These are phyloP conservation scores for Septoria linicola DNA, from an alignment of 2,329 filamentous ascomycete species.

Conservation along the genomic window DNA sequence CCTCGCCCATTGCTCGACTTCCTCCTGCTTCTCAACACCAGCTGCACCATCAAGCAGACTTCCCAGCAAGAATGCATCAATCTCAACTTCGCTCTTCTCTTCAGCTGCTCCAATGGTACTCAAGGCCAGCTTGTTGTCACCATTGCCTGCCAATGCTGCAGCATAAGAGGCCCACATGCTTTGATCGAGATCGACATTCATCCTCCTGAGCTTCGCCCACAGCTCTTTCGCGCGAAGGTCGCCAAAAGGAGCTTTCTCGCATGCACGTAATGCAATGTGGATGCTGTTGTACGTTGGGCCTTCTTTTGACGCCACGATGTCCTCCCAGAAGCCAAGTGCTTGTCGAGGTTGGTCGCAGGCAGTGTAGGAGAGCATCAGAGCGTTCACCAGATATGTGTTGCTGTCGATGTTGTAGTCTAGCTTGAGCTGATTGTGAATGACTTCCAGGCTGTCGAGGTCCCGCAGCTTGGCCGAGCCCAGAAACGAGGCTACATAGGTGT, in stretches of 20 bases:
- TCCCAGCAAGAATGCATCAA: constrained; percentile 74
- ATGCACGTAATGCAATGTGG: constrained; percentile 75
- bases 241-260: constrained; percentile 59
- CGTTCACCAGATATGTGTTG: constrained; percentile 74
- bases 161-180: constrained; percentile 74
- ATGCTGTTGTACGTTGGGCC: constrained; percentile 82
- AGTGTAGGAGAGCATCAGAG: constrained; percentile 82
- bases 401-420: constrained; percentile 79
- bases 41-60: constrained; percentile 72
- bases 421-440: constrained; percentile 91
- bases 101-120: constrained; percentile 66
- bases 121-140: constrained; percentile 66
- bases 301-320: constrained; percentile 79
- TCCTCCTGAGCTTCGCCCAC: constrained; percentile 67
- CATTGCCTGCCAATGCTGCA: constrained; percentile 71
- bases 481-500: constrained; percentile 76
- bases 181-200: constrained; percentile 76
- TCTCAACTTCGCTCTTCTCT: constrained; percentile 62
- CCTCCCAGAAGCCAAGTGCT: constrained; percentile 77
- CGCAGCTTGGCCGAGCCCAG: constrained; percentile 59
- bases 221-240: constrained; percentile 54
- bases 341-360: constrained; percentile 64
- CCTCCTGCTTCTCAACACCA: constrained; percentile 58
- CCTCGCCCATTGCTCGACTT: constrained; percentile 73
- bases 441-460: constrained; percentile 61